A percentile compares a stretch with the other conserved stretches of the same genome.
These are phyloP conservation scores for Stylosanthes scabra DNA, from an alignment of 331 rosid species.

Conservation along the genomic window DNA sequence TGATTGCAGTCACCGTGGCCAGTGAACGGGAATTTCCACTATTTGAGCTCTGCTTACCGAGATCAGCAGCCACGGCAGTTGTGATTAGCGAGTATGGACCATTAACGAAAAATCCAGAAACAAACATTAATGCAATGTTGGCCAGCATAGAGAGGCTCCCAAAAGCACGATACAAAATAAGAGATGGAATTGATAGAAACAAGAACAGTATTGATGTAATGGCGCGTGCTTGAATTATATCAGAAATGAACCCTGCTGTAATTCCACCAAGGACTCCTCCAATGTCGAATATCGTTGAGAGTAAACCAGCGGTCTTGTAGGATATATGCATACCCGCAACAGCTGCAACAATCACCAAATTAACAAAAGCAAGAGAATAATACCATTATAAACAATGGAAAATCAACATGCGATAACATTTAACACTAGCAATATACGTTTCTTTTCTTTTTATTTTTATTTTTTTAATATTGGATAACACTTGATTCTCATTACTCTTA, in stretches of 20 bases:
- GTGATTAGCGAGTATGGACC: conserved; percentile 63
- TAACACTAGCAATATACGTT: background rate
- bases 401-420: background rate
- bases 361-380: conserved; percentile 14
- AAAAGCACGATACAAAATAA: conserved; percentile 68
- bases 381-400: background rate
- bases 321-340: conserved; percentile 84
- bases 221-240: conserved; percentile 86
- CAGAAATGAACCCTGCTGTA: conserved; percentile 85
- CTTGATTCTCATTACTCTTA: too few species aligned
- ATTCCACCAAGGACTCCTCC: conserved; percentile 95
- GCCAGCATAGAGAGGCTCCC: conserved; percentile 64
- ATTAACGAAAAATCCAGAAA: conserved; percentile 58
- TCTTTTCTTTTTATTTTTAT: background rate
- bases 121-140: conserved; percentile 50
- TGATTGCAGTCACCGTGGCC: conserved; percentile 95
- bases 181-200: conserved; percentile 82
- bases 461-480: too few species aligned
- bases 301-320: conserved; percentile 85
- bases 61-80: conserved; percentile 63
- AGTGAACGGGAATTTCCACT: conserved; percentile 52
- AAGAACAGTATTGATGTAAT: conserved; percentile 77
- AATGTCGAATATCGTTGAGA: conserved; percentile 83
- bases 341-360: conserved; percentile 56
- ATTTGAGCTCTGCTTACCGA: conserved; percentile 38